Conservation (phyloP, 805 yeast species). For the Naumovozyma baii region DNA sequence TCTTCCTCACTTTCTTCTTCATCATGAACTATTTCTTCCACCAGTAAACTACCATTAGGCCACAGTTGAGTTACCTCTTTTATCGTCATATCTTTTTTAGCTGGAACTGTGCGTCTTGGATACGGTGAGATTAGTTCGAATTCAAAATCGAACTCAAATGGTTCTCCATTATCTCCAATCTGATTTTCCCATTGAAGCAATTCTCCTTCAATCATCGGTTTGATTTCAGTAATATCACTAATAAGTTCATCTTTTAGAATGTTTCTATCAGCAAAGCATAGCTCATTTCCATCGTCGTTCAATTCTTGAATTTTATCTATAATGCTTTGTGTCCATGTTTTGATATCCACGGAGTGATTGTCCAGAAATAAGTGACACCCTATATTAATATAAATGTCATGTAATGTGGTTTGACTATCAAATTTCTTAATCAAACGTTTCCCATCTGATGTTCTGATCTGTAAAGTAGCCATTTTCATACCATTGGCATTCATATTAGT, state of each 20-base stretch:
- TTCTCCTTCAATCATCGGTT: conserved; percentile 10
- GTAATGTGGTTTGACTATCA: conserved; percentile 11
- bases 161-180: conserved; percentile 1
- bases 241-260: conserved; percentile 5
- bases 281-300: conserved; percentile 8
- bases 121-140: conserved; percentile 55
- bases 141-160: conserved; percentile 28
- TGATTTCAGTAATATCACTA: conserved; percentile 5
- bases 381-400: conserved; percentile 17
- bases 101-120: conserved; percentile 45
- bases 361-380: conserved; percentile 21
- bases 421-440: conserved; percentile 21
- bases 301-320: conserved; percentile 29
- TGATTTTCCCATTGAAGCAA: conserved; percentile 8
- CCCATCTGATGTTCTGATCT: conserved; percentile 28
- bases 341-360: conserved; percentile 45
- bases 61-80: conserved; percentile 40
- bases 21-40: conserved; percentile 35
- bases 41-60: conserved; percentile 63
- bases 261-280: conserved; percentile 17
- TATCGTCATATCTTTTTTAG: conserved; percentile 26
- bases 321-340: conserved; percentile 52
- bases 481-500: neutral
- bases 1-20: conserved; percentile 19
- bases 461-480: conserved; percentile 17